Conservation (phyloP, 2,329 filamentous ascomycete species). For the Fusarium napiforme region DNA sequence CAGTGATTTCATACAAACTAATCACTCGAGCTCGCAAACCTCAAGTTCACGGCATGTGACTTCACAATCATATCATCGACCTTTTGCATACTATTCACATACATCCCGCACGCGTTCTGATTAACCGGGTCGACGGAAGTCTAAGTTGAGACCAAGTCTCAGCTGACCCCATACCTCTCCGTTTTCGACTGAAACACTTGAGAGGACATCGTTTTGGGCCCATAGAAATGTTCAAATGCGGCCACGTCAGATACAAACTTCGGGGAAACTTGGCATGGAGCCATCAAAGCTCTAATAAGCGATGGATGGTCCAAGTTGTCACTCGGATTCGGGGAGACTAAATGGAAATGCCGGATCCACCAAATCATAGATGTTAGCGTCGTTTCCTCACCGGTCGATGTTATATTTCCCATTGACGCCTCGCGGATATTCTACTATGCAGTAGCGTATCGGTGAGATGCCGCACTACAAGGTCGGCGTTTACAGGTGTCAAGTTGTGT, state of each 20-base stretch:
- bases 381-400: not conserved
- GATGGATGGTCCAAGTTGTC: not conserved
- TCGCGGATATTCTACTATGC: too few relatives aligned
- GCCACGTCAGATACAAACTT: not conserved
- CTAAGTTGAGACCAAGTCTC: constrained; percentile 6
- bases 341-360: not conserved
- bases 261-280: not conserved
- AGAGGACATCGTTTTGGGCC: not conserved
- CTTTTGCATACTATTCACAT: not conserved
- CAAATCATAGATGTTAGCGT: not conserved
- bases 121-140: not conserved
- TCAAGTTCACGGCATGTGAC: not conserved
- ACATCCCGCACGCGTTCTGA: not conserved
- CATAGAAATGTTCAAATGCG: not conserved
- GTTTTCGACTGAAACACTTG: not conserved
- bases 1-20: not conserved
- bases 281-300: not conserved
- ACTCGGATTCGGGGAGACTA: not conserved
- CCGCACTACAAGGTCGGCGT: not conserved
- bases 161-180: constrained; percentile 4
- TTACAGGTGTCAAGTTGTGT: not conserved
- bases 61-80: not conserved
- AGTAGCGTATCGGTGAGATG: not conserved
- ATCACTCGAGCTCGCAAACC: too few relatives aligned
- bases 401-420: not conserved